Conservation (phyloP, 371 early-diverging fungal species). For the Haplosporangium sp. region DNA sequence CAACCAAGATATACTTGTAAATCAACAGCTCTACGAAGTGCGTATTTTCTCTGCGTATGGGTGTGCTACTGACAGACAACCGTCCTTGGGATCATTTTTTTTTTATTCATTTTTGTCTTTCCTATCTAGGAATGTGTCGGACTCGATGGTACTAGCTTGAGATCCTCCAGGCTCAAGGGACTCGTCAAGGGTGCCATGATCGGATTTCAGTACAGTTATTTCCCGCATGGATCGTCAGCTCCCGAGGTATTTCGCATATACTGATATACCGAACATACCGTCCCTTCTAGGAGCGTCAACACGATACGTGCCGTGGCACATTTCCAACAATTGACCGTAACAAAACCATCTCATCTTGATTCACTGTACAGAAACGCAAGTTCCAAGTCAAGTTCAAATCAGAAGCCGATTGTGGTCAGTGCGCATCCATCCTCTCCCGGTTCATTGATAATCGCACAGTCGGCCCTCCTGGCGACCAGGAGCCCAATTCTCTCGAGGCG, state of each 20-base stretch:
- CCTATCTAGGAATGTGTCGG: constrained; percentile 1
- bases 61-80: no score
- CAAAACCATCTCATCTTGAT: no score
- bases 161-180: constrained; percentile 9
- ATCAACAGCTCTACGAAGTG: no score
- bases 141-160: neutral
- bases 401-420: constrained; percentile 20
- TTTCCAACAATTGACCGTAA: no score
- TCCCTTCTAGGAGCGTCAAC: no score
- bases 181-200: constrained; percentile 17
- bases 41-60: no score
- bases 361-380: constrained; percentile 5
- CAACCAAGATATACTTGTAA: no score
- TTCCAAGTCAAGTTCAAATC: constrained; percentile 35
- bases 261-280: neutral
- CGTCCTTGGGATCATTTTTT: neutral
- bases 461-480: no score
- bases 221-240: neutral
- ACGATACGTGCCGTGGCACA: no score
- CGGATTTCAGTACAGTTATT: constrained; percentile 8
- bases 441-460: constrained; percentile 21
- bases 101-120: neutral
- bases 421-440: constrained; percentile 14
- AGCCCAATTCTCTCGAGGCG: neutral
- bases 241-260: constrained; percentile 1